Percentiles rank a stretch among this genome's conserved stretches.
phyloP scores from a whole-genome alignment of 306 rosid species.

The Fagus sylvatica region DNA sequence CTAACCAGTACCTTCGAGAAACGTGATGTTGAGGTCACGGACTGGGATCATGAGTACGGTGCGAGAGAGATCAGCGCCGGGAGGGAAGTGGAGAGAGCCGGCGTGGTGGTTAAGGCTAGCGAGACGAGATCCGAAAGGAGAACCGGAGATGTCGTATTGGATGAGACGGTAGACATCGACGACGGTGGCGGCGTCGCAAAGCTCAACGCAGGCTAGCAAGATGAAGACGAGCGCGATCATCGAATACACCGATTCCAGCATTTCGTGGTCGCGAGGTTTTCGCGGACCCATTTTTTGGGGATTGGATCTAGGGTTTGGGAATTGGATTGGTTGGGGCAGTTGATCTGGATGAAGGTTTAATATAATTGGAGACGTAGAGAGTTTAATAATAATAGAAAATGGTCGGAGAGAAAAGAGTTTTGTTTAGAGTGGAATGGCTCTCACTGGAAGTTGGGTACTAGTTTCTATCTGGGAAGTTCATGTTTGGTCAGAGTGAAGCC shows the following conservation, averaged over 20 bases:
- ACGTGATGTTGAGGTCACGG: constrained; percentile 77
- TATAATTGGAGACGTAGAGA: background rate
- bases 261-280: constrained; percentile 48
- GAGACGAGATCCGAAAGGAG: constrained; percentile 92
- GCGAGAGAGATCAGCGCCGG: constrained; percentile 94
- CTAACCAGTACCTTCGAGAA: constrained; percentile 59
- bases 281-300: constrained; percentile 42
- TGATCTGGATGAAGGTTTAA: constrained; percentile 5
- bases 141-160: constrained; percentile 89
- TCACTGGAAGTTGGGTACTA: background rate
- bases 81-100: constrained; percentile 70
- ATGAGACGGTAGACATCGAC: constrained; percentile 94
- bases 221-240: constrained; percentile 72
- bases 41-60: constrained; percentile 81
- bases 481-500: no score
- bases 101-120: constrained; percentile 94
- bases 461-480: no score
- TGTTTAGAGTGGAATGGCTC: background rate
- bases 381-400: background rate
- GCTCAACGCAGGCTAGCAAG: constrained; percentile 83
- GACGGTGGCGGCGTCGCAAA: constrained; percentile 93
- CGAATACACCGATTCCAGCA: constrained; percentile 69
- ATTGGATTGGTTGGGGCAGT: constrained; percentile 4
- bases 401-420: background rate
- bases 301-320: constrained; percentile 48